Conservation (phyloP, 2,329 filamentous ascomycete species). For the Spiromastix sp. region DNA sequence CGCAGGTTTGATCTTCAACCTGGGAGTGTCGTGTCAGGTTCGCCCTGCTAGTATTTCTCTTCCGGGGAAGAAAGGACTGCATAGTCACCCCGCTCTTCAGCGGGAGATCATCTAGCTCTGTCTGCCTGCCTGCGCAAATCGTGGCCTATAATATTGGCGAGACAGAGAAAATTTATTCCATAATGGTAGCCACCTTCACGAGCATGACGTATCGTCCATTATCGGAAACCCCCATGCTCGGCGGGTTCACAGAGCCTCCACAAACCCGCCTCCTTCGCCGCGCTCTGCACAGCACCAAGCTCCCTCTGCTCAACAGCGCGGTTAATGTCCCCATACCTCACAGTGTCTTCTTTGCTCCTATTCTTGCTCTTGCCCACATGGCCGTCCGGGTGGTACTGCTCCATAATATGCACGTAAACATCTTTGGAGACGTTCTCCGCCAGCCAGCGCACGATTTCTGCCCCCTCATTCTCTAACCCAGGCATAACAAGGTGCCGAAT, state of each 20-base stretch:
- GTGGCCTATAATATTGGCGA: too few species aligned
- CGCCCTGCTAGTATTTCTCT: too few species aligned
- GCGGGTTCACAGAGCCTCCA: constrained; percentile 67
- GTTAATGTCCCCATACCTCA: constrained; percentile 69
- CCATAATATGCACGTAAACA: constrained; percentile 78
- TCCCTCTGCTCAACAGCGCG: constrained; percentile 57
- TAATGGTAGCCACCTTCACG: too few species aligned
- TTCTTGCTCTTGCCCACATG: constrained; percentile 68
- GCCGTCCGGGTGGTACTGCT: constrained; percentile 72
- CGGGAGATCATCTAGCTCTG: too few species aligned
- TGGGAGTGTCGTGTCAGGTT: too few species aligned
- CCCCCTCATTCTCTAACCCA: constrained; percentile 62
- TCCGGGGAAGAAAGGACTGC: too few species aligned
- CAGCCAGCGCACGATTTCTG: constrained; percentile 65
- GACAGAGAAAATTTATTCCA: too few species aligned
- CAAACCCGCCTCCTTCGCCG: constrained; percentile 60
- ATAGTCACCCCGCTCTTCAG: too few species aligned
- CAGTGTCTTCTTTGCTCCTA: constrained; percentile 30
- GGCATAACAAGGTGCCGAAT: constrained; percentile 80
- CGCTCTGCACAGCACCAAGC: constrained; percentile 53
- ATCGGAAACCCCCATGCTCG: constrained; percentile 48
- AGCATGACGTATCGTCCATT: too few species aligned
- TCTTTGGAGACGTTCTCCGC: constrained; percentile 63
- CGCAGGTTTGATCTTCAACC: too few species aligned
- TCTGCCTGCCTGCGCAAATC: too few species aligned